phyloP scores from a whole-genome alignment of 306 rosid species.

The Abrus pulchellus region DNA sequence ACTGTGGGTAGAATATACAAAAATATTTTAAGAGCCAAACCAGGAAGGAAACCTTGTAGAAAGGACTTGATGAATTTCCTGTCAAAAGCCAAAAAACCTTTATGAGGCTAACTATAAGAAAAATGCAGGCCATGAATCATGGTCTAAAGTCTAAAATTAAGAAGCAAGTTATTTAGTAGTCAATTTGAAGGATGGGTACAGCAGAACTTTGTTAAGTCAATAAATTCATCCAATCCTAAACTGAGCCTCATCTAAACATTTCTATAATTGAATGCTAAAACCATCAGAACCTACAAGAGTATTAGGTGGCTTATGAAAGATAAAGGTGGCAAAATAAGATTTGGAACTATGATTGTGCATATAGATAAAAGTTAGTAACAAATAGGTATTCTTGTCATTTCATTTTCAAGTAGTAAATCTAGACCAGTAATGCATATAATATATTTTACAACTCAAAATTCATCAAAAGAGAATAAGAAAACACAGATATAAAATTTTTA shows the following conservation, averaged over 20 bases:
- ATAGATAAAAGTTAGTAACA: conserved; percentile 11
- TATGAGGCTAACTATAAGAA: conserved; percentile 31
- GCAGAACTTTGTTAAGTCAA: neutral
- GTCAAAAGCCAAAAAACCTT: conserved; percentile 46
- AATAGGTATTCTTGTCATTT: neutral
- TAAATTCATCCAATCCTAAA: conserved; percentile 20
- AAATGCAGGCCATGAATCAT: conserved; percentile 17
- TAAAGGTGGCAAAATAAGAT: neutral
- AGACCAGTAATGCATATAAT: neutral
- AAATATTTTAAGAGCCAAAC: conserved; percentile 96
- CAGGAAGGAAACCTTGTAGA: conserved; percentile 98
- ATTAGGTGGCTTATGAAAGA: neutral
- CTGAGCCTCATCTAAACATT: conserved; percentile 1
- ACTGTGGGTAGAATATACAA: conserved; percentile 88
- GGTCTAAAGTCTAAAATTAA: conserved; percentile 26
- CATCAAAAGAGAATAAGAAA: neutral
- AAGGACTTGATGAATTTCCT: conserved; percentile 97
- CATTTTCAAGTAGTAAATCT: conserved; percentile 2
- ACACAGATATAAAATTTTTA: neutral
- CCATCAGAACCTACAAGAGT: neutral
- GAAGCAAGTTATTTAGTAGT: conserved; percentile 38
- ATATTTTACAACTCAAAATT: neutral
- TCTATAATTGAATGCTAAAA: neutral
- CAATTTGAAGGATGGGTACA: conserved; percentile 10
- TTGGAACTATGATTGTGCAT: neutral